A percentile compares a stretch with the other conserved stretches of the same genome.
Conservation (phyloP, 495 filamentous ascomycete genomes). For the Xylaria palmicola region DNA sequence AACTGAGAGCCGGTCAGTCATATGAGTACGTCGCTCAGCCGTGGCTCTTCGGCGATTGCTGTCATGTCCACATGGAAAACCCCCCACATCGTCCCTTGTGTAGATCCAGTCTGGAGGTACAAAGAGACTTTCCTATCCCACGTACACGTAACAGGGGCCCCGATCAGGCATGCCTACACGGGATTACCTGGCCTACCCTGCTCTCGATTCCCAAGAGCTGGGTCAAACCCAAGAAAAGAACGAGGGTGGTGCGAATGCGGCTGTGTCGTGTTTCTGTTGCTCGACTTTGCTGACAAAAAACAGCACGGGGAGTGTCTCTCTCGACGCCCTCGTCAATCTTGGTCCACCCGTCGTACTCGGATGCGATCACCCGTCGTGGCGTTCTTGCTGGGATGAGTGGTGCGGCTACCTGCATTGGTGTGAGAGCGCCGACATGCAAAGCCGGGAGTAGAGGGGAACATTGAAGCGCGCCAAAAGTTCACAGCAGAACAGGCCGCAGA, state of each 20-base stretch:
- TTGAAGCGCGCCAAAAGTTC: constrained; percentile 1
- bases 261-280: not conserved
- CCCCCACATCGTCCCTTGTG: not conserved
- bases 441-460: constrained; percentile 4
- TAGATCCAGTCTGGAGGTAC: not conserved
- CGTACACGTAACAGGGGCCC: not conserved
- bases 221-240: not conserved
- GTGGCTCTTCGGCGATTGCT: constrained; percentile 2
- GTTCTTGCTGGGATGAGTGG: constrained; percentile 17
- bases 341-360: constrained; percentile 9
- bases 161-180: no score
- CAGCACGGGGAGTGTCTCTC: not conserved
- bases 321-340: constrained; percentile 16
- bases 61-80: not conserved
- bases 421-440: constrained; percentile 13
- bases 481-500: not conserved
- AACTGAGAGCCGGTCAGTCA: not conserved
- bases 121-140: not conserved
- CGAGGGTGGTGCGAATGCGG: constrained; percentile 1
- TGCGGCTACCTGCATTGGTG: constrained; percentile 31
- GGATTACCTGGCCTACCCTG: not conserved
- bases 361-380: constrained; percentile 19
- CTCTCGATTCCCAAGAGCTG: not conserved
- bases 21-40: not conserved
- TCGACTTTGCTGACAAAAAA: not conserved